Evolutionary conservation across 768 basidiomycete genomes (phyloP).

Genomic region (Tubosaeta sp.): DNA sequence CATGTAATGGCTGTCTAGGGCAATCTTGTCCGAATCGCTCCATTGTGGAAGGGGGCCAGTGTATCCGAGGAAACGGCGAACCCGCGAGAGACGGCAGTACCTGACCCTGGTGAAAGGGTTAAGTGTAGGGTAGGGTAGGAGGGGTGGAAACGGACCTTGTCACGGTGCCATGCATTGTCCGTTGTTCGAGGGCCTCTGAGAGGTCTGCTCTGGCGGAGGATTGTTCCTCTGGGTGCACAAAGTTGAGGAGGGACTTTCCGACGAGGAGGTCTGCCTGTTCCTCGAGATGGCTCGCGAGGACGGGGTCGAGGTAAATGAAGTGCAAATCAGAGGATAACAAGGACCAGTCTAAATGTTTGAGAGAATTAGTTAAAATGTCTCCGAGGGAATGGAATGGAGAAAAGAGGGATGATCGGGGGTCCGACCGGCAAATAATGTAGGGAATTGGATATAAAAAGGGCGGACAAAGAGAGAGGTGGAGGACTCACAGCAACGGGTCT

Average conservation of each 20-base stretch:
- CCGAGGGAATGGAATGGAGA: conserved; percentile 13
- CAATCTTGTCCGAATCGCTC: conserved; percentile 64
- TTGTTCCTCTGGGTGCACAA: conserved; percentile 84
- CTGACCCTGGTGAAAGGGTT: conserved; percentile 53
- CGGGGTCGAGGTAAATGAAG: conserved; percentile 83
- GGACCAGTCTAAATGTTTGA: conserved; percentile 61
- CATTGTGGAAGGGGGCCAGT: conserved; percentile 51
- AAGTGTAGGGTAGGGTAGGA: conserved; percentile 13
- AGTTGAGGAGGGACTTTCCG: conserved; percentile 66
- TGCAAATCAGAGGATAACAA: conserved; percentile 70
- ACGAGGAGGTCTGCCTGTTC: conserved; percentile 66
- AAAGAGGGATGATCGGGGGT: conserved; percentile 22
- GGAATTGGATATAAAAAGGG: conserved; percentile 7
- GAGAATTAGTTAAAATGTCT: conserved; percentile 16
- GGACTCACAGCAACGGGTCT: conserved; percentile 74
- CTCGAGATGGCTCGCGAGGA: conserved; percentile 66
- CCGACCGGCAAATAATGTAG: conserved; percentile 9
- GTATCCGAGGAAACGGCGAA: conserved; percentile 71
- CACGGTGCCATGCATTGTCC: conserved; percentile 78
- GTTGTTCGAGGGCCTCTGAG: conserved; percentile 64
- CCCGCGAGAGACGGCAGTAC: conserved; percentile 69
- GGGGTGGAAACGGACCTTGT: conserved; percentile 49
- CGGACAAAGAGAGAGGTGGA: not conserved
- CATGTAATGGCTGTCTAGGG: conserved; percentile 73
- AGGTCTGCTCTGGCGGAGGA: conserved; percentile 71